These are phyloP conservation scores for Salvia splendens DNA, from an alignment of 257 asterid species.

Conservation along the genomic window DNA sequence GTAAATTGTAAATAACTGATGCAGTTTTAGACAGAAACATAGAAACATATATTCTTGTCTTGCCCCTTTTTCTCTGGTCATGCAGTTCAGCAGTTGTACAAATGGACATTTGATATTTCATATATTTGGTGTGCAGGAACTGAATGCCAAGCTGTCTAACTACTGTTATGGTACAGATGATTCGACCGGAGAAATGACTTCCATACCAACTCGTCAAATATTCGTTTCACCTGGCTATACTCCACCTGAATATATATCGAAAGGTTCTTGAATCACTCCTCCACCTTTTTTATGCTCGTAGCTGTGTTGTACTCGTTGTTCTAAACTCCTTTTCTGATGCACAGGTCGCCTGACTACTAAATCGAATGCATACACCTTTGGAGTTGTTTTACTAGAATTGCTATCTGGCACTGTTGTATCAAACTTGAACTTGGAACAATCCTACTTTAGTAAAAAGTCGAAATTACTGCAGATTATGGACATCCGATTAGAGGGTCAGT, in stretches of 20 bases:
- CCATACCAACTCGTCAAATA: constrained; percentile 40
- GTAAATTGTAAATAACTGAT: not conserved
- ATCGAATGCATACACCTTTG: constrained; percentile 28
- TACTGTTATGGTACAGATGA: constrained; percentile 20
- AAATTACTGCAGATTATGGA: constrained; percentile 23
- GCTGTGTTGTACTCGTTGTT: not conserved
- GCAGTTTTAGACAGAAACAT: not conserved
- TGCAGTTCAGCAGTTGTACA: not conserved
- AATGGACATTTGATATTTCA: not conserved
- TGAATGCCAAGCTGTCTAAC: constrained; percentile 28
- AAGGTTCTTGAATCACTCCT: constrained; percentile 16
- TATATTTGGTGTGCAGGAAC: constrained; percentile 20
- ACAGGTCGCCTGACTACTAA: constrained; percentile 28
- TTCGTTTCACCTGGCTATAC: not conserved
- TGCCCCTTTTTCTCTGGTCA: not conserved
- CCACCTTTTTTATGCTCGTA: not conserved
- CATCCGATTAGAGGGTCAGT: constrained; percentile 20
- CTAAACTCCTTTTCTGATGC: not conserved
- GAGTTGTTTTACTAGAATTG: constrained; percentile 32
- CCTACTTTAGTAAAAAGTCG: constrained; percentile 3
- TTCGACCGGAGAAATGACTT: constrained; percentile 35
- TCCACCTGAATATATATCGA: constrained; percentile 31
- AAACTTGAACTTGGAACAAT: constrained; percentile 16
- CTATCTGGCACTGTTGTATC: constrained; percentile 17
- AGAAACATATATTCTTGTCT: not conserved